Conservation (phyloP, 2,329 filamentous ascomycete species). For the Arthrobotrys musiformis region DNA sequence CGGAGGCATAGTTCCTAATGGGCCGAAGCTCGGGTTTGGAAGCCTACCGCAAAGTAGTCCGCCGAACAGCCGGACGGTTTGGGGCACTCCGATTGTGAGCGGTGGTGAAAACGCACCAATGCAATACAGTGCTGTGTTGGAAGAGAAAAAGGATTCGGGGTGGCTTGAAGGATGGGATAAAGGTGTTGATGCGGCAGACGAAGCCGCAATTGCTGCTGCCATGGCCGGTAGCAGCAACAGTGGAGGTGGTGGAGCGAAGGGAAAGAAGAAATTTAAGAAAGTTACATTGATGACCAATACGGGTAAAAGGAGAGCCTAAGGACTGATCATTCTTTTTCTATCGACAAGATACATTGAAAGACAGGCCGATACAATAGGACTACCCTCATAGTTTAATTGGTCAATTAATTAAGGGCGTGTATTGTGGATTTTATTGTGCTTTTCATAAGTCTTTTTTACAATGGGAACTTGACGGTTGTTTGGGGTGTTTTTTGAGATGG, state of each 20-base stretch:
- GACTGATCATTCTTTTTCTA: neutral
- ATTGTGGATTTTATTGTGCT: neutral
- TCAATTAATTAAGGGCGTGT: neutral
- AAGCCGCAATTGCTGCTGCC: slow-evolving; percentile 63
- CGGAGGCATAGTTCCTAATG: neutral
- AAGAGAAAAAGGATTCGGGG: slow-evolving; percentile 68
- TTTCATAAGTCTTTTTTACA: neutral
- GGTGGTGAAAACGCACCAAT: slow-evolving; percentile 65
- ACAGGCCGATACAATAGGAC: too few relatives aligned
- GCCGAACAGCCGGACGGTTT: slow-evolving; percentile 80
- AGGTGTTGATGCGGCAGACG: slow-evolving; percentile 74
- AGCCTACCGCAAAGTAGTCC: slow-evolving; percentile 84
- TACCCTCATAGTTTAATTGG: too few relatives aligned
- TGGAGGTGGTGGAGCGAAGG: slow-evolving; percentile 63
- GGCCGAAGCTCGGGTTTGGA: slow-evolving; percentile 70
- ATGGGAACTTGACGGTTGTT: neutral
- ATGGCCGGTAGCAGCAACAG: slow-evolving; percentile 59
- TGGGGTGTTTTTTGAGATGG: neutral
- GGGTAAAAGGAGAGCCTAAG: slow-evolving; percentile 63
- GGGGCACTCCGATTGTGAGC: slow-evolving; percentile 82
- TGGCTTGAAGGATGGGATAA: slow-evolving; percentile 88
- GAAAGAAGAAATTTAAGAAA: slow-evolving; percentile 78
- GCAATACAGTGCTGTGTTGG: neutral
- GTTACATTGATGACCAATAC: slow-evolving; percentile 77
- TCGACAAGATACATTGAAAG: neutral